These are phyloP conservation scores for Quercus cerris DNA, from an alignment of 306 rosid genomes.

Conservation along the genomic window DNA sequence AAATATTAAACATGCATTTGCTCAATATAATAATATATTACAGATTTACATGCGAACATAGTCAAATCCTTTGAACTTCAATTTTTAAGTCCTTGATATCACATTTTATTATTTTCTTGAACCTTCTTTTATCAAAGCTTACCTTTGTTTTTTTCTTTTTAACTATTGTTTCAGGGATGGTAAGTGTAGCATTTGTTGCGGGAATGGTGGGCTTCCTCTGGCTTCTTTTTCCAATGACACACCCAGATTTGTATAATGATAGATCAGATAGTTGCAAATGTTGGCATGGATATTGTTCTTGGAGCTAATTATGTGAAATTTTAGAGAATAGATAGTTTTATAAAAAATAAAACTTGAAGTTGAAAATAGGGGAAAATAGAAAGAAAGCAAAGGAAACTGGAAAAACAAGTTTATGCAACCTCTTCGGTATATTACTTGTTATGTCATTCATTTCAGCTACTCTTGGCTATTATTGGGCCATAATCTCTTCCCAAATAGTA, in stretches of 20 bases:
- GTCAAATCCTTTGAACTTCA: conserved; percentile 14
- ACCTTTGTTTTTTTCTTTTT: not conserved
- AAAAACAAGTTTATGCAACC: not conserved
- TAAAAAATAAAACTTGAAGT: not conserved
- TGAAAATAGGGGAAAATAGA: too few relatives aligned
- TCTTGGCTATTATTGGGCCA: not conserved
- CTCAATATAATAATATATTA: not conserved
- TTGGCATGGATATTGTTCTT: conserved; percentile 88
- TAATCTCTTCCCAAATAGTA: not conserved
- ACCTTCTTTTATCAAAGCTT: conserved; percentile 14
- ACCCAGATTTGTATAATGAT: conserved; percentile 68
- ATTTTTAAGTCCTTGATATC: not conserved
- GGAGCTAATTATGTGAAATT: conserved; percentile 32
- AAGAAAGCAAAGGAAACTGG: not conserved
- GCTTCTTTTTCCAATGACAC: conserved; percentile 76
- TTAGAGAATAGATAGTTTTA: not conserved
- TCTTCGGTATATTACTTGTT: not conserved
- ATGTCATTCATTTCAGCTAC: not conserved
- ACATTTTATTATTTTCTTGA: conserved; percentile 12
- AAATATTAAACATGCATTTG: not conserved
- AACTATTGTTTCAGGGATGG: conserved; percentile 47
- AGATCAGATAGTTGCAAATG: conserved; percentile 70
- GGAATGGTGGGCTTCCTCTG: conserved; percentile 74
- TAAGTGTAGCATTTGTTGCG: conserved; percentile 49
- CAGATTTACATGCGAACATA: not conserved